Percentiles rank a stretch among this genome's conserved stretches.
phyloP scores from a whole-genome alignment of 1,284 basidiomycete species.

The Microbotryum silenes-acaulis region DNA sequence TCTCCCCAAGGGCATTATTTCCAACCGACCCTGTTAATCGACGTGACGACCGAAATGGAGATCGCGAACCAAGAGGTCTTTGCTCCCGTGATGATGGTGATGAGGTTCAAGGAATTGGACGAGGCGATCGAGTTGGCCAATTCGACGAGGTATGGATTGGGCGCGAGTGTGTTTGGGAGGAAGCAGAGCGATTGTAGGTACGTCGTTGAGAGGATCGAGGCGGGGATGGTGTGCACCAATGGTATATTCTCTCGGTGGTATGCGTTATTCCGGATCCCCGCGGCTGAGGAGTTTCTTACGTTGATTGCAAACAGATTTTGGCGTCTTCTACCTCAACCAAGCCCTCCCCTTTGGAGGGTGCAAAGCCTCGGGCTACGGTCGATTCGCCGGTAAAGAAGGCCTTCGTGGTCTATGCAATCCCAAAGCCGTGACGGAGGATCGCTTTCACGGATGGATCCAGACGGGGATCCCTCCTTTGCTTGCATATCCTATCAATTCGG shows the following conservation, averaged over 20 bases:
- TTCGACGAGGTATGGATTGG: slow-evolving; percentile 74
- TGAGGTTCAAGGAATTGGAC: slow-evolving; percentile 69
- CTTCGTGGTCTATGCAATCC: slow-evolving; percentile 73
- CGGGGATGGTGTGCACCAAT: slow-evolving; percentile 95
- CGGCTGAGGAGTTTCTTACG: too few relatives aligned
- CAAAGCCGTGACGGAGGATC: slow-evolving; percentile 78
- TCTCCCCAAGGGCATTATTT: slow-evolving; percentile 63
- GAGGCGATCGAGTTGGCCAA: slow-evolving; percentile 82
- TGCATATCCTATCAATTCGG: slow-evolving; percentile 38
- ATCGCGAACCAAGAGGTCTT: slow-evolving; percentile 78
- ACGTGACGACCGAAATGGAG: slow-evolving; percentile 64
- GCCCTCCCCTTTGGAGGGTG: slow-evolving; percentile 78
- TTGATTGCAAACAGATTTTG: slow-evolving; percentile 6
- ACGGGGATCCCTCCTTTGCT: slow-evolving; percentile 64
- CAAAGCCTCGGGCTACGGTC: slow-evolving; percentile 76
- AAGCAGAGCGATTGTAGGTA: slow-evolving; percentile 63
- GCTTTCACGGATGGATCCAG: slow-evolving; percentile 69
- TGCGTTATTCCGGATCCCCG: too few relatives aligned
- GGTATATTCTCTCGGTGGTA: too few relatives aligned
- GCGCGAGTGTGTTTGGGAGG: slow-evolving; percentile 88
- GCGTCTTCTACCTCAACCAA: slow-evolving; percentile 49
- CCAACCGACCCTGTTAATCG: slow-evolving; percentile 73
- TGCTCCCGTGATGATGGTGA: slow-evolving; percentile 75
- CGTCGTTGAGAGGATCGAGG: slow-evolving; percentile 70
- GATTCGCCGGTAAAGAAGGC: slow-evolving; percentile 90